Conservation (phyloP, 2,329 filamentous ascomycete genomes). For the Parafenestella ontariensis region DNA sequence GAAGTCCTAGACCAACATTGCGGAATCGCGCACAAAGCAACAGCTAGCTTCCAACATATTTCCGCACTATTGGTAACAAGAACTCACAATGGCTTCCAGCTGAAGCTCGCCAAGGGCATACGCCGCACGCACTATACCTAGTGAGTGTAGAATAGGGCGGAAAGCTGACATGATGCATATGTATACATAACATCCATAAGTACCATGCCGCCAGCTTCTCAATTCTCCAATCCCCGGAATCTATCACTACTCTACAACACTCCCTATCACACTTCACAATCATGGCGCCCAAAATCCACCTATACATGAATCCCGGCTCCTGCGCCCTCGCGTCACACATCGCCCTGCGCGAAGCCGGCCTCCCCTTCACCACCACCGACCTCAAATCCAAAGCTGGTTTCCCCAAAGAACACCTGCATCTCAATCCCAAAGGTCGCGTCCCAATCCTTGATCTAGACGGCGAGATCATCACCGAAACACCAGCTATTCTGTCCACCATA, state of each 20-base stretch:
- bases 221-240: background rate
- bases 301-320: slow-evolving; percentile 21
- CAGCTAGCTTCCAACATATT: background rate
- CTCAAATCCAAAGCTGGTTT: slow-evolving; percentile 14
- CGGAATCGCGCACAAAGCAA: background rate
- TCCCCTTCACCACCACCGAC: slow-evolving; percentile 14
- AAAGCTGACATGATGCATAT: background rate
- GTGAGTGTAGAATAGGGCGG: too few relatives aligned
- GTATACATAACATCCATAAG: background rate
- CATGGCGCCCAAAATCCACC: slow-evolving; percentile 25
- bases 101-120: background rate
- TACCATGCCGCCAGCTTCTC: too few relatives aligned
- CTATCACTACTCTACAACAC: background rate
- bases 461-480: slow-evolving; percentile 29
- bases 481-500: slow-evolving; percentile 25
- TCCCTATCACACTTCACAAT: background rate
- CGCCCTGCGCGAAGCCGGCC: slow-evolving; percentile 19
- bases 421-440: slow-evolving; percentile 32
- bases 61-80: background rate
- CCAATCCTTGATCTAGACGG: slow-evolving; percentile 25
- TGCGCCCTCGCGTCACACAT: slow-evolving; percentile 29
- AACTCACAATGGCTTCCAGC: background rate
- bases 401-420: slow-evolving; percentile 12
- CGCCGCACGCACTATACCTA: too few relatives aligned
- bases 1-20: too few relatives aligned